Conservation (phyloP, 345 rosid species). For the Salix viminalis region DNA sequence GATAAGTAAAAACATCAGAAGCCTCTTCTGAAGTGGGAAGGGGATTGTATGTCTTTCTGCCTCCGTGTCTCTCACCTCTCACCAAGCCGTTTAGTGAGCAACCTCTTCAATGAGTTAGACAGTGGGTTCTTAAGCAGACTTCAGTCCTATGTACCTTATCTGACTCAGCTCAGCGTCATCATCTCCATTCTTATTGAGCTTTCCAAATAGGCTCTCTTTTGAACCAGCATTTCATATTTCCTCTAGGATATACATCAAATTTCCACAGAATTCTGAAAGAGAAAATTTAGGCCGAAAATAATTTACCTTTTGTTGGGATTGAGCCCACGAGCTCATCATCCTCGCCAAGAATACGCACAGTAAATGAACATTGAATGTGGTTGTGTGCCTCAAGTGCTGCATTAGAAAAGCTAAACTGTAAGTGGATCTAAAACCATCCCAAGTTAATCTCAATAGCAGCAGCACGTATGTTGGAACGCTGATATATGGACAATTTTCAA, state of each 20-base stretch:
- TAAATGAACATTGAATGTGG: slow-evolving; percentile 54
- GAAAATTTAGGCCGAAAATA: not conserved
- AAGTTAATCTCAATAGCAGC: not conserved
- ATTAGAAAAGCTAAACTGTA: slow-evolving; percentile 15
- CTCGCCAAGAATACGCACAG: slow-evolving; percentile 57
- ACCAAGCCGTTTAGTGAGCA: too few species aligned
- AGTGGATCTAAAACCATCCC: not conserved
- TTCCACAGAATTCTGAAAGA: slow-evolving; percentile 3
- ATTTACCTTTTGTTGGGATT: slow-evolving; percentile 56
- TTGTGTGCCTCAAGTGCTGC: slow-evolving; percentile 75
- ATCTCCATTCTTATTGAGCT: not conserved
- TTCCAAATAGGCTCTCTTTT: not conserved
- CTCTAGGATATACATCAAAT: not conserved
- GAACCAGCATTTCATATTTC: not conserved
- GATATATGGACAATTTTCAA: not conserved
- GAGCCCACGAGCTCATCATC: slow-evolving; percentile 57
- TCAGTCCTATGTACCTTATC: too few species aligned
- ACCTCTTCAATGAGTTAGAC: too few species aligned
- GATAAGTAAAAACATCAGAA: too few species aligned
- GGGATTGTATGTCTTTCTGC: too few species aligned
- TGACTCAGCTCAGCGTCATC: too few species aligned
- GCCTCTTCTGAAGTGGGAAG: too few species aligned
- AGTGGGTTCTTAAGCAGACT: too few species aligned
- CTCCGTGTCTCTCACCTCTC: too few species aligned
- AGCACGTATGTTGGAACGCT: not conserved